Base-by-base conservation (phyloP, 495 filamentous ascomycete species). In the Hypoxylon intermedium region DNA sequence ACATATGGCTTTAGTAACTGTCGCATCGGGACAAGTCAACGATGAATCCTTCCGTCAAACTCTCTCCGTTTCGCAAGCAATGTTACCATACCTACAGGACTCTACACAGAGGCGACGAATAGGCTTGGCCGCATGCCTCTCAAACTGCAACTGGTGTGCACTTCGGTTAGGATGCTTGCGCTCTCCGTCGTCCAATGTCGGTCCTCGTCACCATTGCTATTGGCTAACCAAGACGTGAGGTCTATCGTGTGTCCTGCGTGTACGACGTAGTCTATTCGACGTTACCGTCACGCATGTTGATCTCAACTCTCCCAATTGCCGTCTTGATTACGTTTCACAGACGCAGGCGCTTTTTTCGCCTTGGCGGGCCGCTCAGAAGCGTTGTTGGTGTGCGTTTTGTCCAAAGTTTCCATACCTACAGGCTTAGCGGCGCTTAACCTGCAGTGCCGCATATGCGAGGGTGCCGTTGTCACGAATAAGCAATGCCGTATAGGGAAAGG, bases 31-130 rank as follows among this genome's bases (percentile, higher is more conserved):
- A 60, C 41, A 60, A 31, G 44, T 47, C 56, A 37, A 60, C 50
- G 36, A 60, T 47, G 36, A 65, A 60, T 65, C 62, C 62, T 48
- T 56, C 56, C 41, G 51, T 52, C 46, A 48, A 53, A 30, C 33
- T 54, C 56, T 65, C 60, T 47, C 42, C 40, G 19, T 47, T 52
- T 53, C 46, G 51, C 51, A 16, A 40, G 45, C 56, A 56, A 60
- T 65, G 62, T 44, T 47, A 65, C 62, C 62, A 65, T 65, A 60
- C 62, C 56, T 65, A 65, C 62, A 65, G 45, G 31, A 51, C 45
- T 50, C n/a, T 56, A 46, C 59, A 46, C 16, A 26, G 13, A 58
- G 48, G 33, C 38, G 41, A 53, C 62, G 62, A 65, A 65, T 65
- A 55, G 56, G 62, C 56, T 49, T 60, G 45, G 56, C 52, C 62